These are phyloP conservation scores for Hyaloscypha hepaticicola DNA, from an alignment of 495 filamentous ascomycete species.

Conservation along the genomic window DNA sequence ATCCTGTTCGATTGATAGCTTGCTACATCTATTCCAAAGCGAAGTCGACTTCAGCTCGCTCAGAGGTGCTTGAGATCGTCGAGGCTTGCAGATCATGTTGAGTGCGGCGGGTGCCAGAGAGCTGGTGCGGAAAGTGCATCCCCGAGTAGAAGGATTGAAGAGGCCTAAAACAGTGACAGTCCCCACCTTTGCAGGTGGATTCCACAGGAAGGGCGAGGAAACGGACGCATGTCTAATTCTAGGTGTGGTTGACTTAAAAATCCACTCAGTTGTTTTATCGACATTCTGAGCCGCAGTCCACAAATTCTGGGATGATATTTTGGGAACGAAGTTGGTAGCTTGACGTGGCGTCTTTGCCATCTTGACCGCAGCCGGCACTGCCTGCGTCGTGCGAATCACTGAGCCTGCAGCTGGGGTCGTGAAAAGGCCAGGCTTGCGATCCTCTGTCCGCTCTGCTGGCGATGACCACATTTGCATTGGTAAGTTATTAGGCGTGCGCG, in stretches of 20 bases:
- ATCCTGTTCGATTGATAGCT: slow-evolving; percentile 22
- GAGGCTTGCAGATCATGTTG: slow-evolving; percentile 28
- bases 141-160: slow-evolving; percentile 16
- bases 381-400: slow-evolving; percentile 18
- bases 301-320: slow-evolving; percentile 16
- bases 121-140: slow-evolving; percentile 18
- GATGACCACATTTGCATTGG: slow-evolving; percentile 19
- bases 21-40: slow-evolving; percentile 21
- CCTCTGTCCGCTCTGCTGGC: not conserved
- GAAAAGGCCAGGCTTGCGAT: slow-evolving; percentile 14
- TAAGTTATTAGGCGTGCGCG: not conserved
- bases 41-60: slow-evolving; percentile 14
- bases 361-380: slow-evolving; percentile 15
- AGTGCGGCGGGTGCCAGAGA: slow-evolving; percentile 20
- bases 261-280: slow-evolving; percentile 8
- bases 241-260: not conserved
- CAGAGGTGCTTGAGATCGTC: slow-evolving; percentile 5
- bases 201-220: slow-evolving; percentile 24
- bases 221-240: not conserved
- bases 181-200: slow-evolving; percentile 6
- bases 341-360: slow-evolving; percentile 18
- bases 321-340: not conserved
- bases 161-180: slow-evolving; percentile 15
- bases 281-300: slow-evolving; percentile 7
- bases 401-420: not conserved